Evolutionary conservation across 1,284 basidiomycete genomes (phyloP), one percentile per base, ranked within the genome.

Genomic region (Malassezia japonica): DNA sequence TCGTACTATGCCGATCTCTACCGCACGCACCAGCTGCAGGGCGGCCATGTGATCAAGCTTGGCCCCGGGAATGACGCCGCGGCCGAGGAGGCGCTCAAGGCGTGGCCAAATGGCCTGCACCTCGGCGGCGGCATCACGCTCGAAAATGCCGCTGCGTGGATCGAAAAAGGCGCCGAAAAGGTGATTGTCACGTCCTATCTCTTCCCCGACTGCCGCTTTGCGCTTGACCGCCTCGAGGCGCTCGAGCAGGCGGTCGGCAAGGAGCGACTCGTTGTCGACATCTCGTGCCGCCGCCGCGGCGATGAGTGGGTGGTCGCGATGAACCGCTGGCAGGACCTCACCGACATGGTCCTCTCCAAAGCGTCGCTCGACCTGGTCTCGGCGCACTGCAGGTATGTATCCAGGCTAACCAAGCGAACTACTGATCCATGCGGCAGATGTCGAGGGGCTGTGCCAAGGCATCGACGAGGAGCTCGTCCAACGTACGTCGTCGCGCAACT

Each of bases 251-350:
- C 76, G 2, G 81, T 91, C 2, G 87, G 88, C 0, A 88, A 82
- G 74, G 86, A 92, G n/a, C 80, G 76, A 18, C 79, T 99, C 2
- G 91, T 98, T 1, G 84, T 98, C 10, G 94, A 99, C 70, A 84
- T 99, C 41, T 94, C 92, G 72, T 99, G 94, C 75, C 82, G 92
- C 18, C 80, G 81, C 62, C 77, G 81, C 65, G 84, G 78, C 12
- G 76, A 81, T 31, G 82, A 78, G 59, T 99, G 94, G 94, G 78
- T 90, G 31, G 86, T 99, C 6, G 91, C 94, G 0, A 96, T 94
- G 90, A 95, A 98, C 75, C 87, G 90, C 67, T 99, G 94, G 94
- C 91, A 95, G 74, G 85, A 86, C 50, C 80, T 95, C 47, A 96
- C 94, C 0, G 87, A 96, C 66, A 88, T 89, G 83, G 83, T 86